Percentiles rank a stretch among this genome's conserved stretches.
Conservation (phyloP, 2,329 filamentous ascomycete genomes). For the Esteya vermicola region DNA sequence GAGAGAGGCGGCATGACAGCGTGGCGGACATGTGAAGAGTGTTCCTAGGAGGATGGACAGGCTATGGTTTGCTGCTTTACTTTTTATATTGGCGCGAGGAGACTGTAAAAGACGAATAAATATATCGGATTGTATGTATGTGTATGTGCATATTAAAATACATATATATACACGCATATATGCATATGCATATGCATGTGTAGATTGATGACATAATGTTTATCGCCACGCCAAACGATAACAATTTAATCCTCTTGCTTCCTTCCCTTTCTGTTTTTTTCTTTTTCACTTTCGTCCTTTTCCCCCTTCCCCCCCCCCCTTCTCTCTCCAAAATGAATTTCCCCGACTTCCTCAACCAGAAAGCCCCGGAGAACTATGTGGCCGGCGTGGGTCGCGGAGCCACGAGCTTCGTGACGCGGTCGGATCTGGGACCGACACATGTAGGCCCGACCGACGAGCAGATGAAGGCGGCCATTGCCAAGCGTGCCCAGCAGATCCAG, state of each 20-base stretch:
- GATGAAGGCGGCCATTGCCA: conserved; percentile 93
- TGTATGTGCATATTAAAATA: too few species aligned
- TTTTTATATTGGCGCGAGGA: too few species aligned
- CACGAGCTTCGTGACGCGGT: conserved; percentile 94
- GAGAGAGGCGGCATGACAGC: neutral
- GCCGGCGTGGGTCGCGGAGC: conserved; percentile 95
- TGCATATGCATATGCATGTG: too few species aligned
- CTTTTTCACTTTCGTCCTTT: neutral
- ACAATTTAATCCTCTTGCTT: too few species aligned
- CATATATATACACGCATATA: too few species aligned
- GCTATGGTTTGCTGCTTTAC: too few species aligned
- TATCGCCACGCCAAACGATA: too few species aligned
- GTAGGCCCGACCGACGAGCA: conserved; percentile 95
- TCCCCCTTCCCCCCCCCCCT: neutral
- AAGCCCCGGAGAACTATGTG: conserved; percentile 77
- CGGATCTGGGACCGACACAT: conserved; percentile 85
- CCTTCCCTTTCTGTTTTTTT: neutral
- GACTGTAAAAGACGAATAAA: too few species aligned
- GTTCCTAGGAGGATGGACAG: too few species aligned
- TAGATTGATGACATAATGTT: too few species aligned
- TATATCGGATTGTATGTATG: too few species aligned
- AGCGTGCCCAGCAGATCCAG: conserved; percentile 70
- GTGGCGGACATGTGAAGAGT: too few species aligned
- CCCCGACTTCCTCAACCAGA: conserved; percentile 76
- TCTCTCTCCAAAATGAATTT: conserved; percentile 35